phyloP scores from a whole-genome alignment of 129 eudicot species.

The Pulicaria dysenterica region DNA sequence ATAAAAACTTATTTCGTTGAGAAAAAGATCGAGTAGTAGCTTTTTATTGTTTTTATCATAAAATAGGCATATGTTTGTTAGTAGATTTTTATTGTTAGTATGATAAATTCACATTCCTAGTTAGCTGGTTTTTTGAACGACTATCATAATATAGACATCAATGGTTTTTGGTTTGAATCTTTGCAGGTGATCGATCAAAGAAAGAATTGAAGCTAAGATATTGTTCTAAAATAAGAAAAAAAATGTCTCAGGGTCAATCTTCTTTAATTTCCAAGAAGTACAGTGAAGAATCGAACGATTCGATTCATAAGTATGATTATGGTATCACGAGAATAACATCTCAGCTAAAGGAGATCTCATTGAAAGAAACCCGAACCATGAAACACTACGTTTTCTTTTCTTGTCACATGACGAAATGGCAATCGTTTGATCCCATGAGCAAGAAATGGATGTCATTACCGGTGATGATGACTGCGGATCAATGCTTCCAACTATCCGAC shows the following conservation, averaged over 20 bases:
- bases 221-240: slow-evolving; percentile 31
- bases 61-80: too few species aligned
- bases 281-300: slow-evolving; percentile 32
- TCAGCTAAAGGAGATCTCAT: background rate
- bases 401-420: slow-evolving; percentile 62
- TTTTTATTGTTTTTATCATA: too few species aligned
- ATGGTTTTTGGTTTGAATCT: slow-evolving; percentile 24
- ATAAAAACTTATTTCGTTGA: too few species aligned
- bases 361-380: slow-evolving; percentile 17
- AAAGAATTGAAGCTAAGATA: slow-evolving; percentile 1
- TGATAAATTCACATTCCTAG: background rate
- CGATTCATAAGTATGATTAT: slow-evolving; percentile 31
- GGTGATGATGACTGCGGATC: slow-evolving; percentile 36
- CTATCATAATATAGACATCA: background rate
- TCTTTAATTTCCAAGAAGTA: slow-evolving; percentile 41
- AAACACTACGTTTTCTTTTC: slow-evolving; percentile 73
- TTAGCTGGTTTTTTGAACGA: background rate
- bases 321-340: slow-evolving; percentile 15
- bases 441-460: slow-evolving; percentile 64
- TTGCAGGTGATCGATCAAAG: slow-evolving; percentile 24
- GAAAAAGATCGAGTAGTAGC: too few species aligned
- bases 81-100: too few species aligned
- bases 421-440: slow-evolving; percentile 62
- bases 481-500: slow-evolving; percentile 47
- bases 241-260: slow-evolving; percentile 54